A percentile compares a stretch with the other conserved stretches of the same genome.
Evolutionary conservation across 352 stramenopile species (phyloP).

Genomic region (Chrysophaeum taylorii): DNA sequence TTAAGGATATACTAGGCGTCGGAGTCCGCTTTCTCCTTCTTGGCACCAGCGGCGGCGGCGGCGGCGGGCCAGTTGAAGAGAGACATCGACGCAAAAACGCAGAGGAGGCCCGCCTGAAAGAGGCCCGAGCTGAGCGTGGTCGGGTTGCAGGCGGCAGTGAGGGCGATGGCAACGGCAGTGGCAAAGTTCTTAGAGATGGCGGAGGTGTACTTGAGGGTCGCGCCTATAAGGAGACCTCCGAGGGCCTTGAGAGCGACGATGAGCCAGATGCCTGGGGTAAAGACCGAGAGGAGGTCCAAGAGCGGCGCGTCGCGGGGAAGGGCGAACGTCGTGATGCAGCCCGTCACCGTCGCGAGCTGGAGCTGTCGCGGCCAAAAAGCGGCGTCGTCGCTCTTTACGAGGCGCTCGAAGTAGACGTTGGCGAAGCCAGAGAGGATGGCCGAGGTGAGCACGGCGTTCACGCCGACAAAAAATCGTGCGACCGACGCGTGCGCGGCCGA

Average conservation of each 20-base stretch:
- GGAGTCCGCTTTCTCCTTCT: too few relatives aligned
- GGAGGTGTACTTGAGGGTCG: constrained; percentile 7
- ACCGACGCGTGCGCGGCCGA: background rate
- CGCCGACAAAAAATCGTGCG: background rate
- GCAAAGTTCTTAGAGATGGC: constrained; percentile 14
- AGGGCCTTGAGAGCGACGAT: constrained; percentile 2
- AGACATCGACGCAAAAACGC: constrained; percentile 1
- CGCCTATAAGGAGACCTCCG: constrained; percentile 10
- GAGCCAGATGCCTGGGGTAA: background rate
- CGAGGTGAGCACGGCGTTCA: background rate
- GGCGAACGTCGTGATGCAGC: background rate
- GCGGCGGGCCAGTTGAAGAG: constrained; percentile 5
- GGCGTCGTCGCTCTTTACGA: background rate
- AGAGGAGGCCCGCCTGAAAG: background rate
- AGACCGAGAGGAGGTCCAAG: background rate
- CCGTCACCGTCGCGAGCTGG: background rate
- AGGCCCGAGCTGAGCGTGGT: background rate
- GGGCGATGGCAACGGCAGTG: background rate
- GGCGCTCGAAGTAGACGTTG: constrained; percentile 7
- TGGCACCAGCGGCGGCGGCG: too few relatives aligned
- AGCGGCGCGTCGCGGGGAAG: background rate
- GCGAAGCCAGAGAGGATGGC: constrained; percentile 3
- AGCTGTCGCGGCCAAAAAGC: constrained; percentile 7
- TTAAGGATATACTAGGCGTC: too few relatives aligned
- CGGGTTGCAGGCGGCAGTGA: background rate